A percentile compares a stretch with the other conserved stretches of the same genome.
Conservation (phyloP, 345 rosid species). For the Punica granatum region DNA sequence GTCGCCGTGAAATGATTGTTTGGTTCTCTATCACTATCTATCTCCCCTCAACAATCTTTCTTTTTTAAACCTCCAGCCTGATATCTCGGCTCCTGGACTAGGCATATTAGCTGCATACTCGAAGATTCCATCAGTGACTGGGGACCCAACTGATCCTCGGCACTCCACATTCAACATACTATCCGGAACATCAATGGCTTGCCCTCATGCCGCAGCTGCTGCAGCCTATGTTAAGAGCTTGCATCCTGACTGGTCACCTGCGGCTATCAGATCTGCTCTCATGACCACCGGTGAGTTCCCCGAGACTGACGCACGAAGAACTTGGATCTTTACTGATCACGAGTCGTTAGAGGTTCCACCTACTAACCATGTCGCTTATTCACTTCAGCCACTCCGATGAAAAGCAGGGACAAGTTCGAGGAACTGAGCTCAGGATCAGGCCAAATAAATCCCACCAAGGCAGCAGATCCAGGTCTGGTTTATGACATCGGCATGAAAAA, state of each 20-base stretch:
- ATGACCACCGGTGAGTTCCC: conserved; percentile 70
- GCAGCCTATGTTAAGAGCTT: conserved; percentile 79
- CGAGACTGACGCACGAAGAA: background rate
- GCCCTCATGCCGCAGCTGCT: conserved; percentile 74
- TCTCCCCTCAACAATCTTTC: too few relatives aligned
- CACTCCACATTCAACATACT: conserved; percentile 36
- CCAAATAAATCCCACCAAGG: conserved; percentile 63
- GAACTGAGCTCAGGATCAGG: conserved; percentile 71
- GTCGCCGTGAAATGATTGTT: too few relatives aligned
- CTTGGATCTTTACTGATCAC: background rate
- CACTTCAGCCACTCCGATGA: conserved; percentile 59
- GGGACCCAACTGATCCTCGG: conserved; percentile 31
- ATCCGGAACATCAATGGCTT: conserved; percentile 92
- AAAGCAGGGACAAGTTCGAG: conserved; percentile 28
- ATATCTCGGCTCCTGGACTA: conserved; percentile 75
- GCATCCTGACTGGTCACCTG: conserved; percentile 84
- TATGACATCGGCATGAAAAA: conserved; percentile 42
- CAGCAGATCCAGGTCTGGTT: conserved; percentile 65
- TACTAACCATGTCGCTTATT: background rate
- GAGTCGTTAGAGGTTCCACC: background rate
- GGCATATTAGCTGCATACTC: conserved; percentile 73
- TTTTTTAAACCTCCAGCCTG: too few relatives aligned
- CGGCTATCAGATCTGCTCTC: conserved; percentile 75
- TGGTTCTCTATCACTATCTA: background rate
- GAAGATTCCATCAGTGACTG: conserved; percentile 34